Base-by-base conservation (phyloP, 306 rosid genomes). In the Betula pendula region DNA sequence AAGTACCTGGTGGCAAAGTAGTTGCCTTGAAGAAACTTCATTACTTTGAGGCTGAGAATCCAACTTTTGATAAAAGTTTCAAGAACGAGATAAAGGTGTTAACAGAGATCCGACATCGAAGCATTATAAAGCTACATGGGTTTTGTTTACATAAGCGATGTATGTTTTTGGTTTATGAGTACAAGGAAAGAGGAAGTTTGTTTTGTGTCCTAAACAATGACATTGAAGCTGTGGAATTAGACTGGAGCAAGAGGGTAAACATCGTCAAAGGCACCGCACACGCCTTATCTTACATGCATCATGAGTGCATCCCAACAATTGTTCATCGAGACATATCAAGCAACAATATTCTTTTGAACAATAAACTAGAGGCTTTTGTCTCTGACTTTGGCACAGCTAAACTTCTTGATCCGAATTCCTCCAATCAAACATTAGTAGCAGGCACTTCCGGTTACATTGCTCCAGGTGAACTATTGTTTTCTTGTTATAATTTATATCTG, bases 1-100 rank as follows among this genome's bases (percentile, higher is more conserved):
- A 70, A 62, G 8, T 81, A 1, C 77, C 80, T 0, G 42, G 59
- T 14, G 73, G 84, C 0, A 62, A 60, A 0, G 24, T 42, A 15
- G 73, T 81, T 50, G 84, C 84, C 17, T n/a, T 81, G 20, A 81
- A 81, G 8, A 81, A 81, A 0, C 84, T 81, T 31, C 80, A 75
- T 22, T 6, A 3, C 0, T 16, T 60, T 6, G 68, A 29, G 10
- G 40, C 43, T 0, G 22, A 60, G 68, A 31, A 60, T 11, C 60
- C 72, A 14, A 17, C 51, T 1, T 60, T 70, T 29, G 12, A 59
- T 45, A 75, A 17, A 5, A 75, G 80, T 19, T 80, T 74, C 5
- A 16, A 3, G 8, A 75, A 75, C 8, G 84, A 80, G 43, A 27
- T 70, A 17, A 75, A 60, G 17, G 40, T 75, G 59, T 60, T 80